Evolutionary conservation across 2,329 filamentous ascomycete genomes (phyloP), one percentile per base, ranked within the genome.

Genomic region (Xylariaceae sp.): DNA sequence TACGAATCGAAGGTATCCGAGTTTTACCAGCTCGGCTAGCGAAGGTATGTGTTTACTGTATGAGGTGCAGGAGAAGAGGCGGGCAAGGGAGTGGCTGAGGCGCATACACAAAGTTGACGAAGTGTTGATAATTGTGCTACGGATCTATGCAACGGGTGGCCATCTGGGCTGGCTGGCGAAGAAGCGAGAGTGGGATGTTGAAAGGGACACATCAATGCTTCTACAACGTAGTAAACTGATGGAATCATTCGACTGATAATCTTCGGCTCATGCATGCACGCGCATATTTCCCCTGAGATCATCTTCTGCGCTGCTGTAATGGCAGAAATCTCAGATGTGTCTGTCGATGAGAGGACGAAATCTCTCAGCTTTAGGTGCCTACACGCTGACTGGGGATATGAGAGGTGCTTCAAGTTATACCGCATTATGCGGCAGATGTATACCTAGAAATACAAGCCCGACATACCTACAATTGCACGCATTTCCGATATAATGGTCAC

Each of bases 41-140:
- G 32, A 59, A 55, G 58, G 54, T 41, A 49, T 44, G 53, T 41
- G 32, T 50, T 44, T 56, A 52, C 50, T 23, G 48, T 56, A 52
- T 59, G 56, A 54, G 55, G 41, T 44, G 50, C 23, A 50, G 20
- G 37, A 56, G 43, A 23, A 40, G 40, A 44, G 40, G 44, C 40
- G 47, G 26, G 45, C 37, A 40, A 52, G 50, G 44, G 48, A 61
- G 55, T 61, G 59, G 61, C 58, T 63, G 54, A 57, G 61, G 9
- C 54, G 52, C 54, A 58, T 52, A 57, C 49, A 40, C 5, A 12
- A 37, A 16, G 32, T 37, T 14, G 32, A 37, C 32, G 49, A 45
- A 40, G 43, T n/a, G n/a, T 52, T 48, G 37, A 52, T 58, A 48
- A 42, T 56, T 61, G 59, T 54, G 52, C 48, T 46, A 58, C 52